Percentiles rank a stretch among this genome's conserved stretches.
Conservation (phyloP, 371 early-diverging fungal genomes). For the Mucor piriformis region DNA sequence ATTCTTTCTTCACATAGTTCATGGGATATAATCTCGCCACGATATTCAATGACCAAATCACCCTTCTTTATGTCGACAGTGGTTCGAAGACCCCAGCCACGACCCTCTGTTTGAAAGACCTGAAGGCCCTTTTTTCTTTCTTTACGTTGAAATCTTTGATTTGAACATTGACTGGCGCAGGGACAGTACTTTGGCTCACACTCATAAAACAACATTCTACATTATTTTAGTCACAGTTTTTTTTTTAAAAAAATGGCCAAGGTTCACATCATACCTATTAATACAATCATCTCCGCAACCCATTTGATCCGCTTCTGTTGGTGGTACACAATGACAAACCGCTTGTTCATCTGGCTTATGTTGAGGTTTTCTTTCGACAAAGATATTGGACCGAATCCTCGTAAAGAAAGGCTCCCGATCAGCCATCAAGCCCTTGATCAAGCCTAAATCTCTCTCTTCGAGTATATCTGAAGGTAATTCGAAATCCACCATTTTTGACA, state of each 20-base stretch:
- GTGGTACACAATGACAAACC: conserved; percentile 66
- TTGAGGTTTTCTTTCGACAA: conserved; percentile 70
- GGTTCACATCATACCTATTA: conserved; percentile 39
- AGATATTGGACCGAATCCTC: conserved; percentile 57
- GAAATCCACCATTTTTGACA: conserved; percentile 48
- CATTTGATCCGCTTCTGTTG: conserved; percentile 40
- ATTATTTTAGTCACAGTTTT: neutral
- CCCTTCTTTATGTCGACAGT: conserved; percentile 59
- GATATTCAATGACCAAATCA: conserved; percentile 81
- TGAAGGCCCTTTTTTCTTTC: conserved; percentile 60
- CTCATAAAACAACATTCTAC: conserved; percentile 75
- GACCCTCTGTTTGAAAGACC: conserved; percentile 61
- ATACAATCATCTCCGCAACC: conserved; percentile 80
- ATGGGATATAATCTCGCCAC: conserved; percentile 85
- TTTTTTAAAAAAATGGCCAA: no score
- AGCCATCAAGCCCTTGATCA: conserved; percentile 21
- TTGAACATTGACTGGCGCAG: conserved; percentile 70
- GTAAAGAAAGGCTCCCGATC: conserved; percentile 30
- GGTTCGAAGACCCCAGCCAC: conserved; percentile 85
- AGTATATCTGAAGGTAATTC: conserved; percentile 52
- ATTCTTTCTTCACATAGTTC: conserved; percentile 72
- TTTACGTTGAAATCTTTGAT: conserved; percentile 72
- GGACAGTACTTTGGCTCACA: conserved; percentile 74
- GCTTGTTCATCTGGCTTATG: conserved; percentile 41
- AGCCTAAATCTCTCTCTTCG: conserved; percentile 46